Evolutionary conservation across 768 basidiomycete species (phyloP), one percentile per base, ranked within the genome.

Genomic region (Macrocybe gigantea): DNA sequence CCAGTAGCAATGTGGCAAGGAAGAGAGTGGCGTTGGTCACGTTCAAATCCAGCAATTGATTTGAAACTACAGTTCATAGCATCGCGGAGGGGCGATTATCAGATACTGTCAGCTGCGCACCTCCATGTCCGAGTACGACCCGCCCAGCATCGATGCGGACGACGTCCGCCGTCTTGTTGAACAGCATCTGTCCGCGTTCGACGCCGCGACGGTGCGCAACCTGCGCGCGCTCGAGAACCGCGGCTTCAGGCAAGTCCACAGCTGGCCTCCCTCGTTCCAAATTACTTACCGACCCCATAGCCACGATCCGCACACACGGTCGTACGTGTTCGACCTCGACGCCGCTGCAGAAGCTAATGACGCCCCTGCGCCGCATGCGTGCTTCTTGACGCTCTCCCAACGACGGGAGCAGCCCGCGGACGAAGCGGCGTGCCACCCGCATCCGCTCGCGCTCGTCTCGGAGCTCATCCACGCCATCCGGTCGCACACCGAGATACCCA

Each of bases 401-500:
- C 41, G 10, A 35, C 38, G 33, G 46, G 32, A 32, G 43, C 36
- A 40, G 30, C 50, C 22, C 22, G 22, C 22, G 22, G 22, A 22
- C 22, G 22, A 22, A 6, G 43, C 38, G 8, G 33, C 36, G 29
- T 72, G 64, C 54, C 66, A 51, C 35, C 57, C 67, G 29, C 72
- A 74, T 53, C 45, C 67, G 31, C 66, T 77, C 9, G 53, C 67
- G 2, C 54, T 66, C 5, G 65, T 74, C 42, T 61, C 69, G 34
- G 49, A 58, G 38, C 64, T 80, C 38, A 64, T 78, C 45, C 46
- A 61, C 32, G 63, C 62, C 41, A 75, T 83, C 47, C 66, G 68
- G 34, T 56, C 57, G 3, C 58, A 64, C 35, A 77, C 81, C 6
- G 64, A 67, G 12, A 70, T 84, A 40, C 82, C 83, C 5, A 65